Evolutionary conservation across 1,284 basidiomycete genomes (phyloP), one percentile per base, ranked within the genome.

Genomic region (Fomitopsis betulina): DNA sequence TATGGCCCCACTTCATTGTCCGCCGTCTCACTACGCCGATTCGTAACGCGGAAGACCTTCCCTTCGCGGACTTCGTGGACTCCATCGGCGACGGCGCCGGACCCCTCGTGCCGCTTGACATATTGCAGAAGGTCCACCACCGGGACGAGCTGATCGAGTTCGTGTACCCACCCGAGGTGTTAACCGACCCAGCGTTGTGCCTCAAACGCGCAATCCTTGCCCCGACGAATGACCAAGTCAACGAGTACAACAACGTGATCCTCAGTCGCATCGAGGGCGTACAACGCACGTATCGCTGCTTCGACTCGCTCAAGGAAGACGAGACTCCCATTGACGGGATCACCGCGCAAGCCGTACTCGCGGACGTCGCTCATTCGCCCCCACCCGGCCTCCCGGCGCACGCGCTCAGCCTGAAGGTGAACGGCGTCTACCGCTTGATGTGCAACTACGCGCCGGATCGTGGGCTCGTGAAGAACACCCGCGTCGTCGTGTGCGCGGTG

Each of bases 381-480:
- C 68, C 68, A 15, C 64, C 66, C 0, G 74, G 74, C 3, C 45
- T 76, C 19, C 74, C 75, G 6, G 64, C 69, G 4, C 67, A 73
- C 53, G 47, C 45, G 15, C 59, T 78, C 5, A 54, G 54, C 1
- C 57, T 77, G 19, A 76, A 76, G 60, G 65, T 64, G 3, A 68
- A 71, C n/a, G 68, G 64, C 0, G 65, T 78, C 4, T 77, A 70
- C 60, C 65, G 72, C 7, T 58, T 78, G 3, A 59, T 77, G 58
- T 68, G 74, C 47, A 78, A 77, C 65, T 67, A 77, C 30, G 74
- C 75, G 3, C 61, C 74, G 3, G 72, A 74, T 6, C 64, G 63
- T 1, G 74, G 75, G 0, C 61, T 78, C 15, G 76, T 77, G 7
- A 77, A 77, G 63, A 78, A 78, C 66, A 68, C 70, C 0, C 63